Conservation (phyloP, 2,329 filamentous ascomycete species). For the Dactylonectria estremocensis region DNA sequence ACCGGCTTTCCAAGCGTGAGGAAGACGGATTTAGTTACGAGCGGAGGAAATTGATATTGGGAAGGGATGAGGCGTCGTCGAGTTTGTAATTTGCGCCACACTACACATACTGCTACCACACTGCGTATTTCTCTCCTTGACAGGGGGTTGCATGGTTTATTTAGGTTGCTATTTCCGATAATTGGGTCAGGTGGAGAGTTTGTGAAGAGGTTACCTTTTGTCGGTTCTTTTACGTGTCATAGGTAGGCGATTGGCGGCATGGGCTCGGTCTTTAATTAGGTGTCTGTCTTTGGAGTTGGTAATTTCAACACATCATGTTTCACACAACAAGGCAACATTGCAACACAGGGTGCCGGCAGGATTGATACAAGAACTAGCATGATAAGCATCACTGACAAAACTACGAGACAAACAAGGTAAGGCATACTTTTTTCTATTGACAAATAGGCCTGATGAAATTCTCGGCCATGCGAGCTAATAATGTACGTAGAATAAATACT, state of each 20-base stretch:
- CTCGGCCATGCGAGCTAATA: slow-evolving; percentile 17
- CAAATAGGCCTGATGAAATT: slow-evolving; percentile 5
- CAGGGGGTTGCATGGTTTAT: slow-evolving; percentile 26
- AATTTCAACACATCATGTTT: slow-evolving; percentile 12
- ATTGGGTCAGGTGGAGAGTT: slow-evolving; percentile 15
- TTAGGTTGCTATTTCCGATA: slow-evolving; percentile 25
- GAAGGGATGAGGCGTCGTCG: slow-evolving; percentile 19
- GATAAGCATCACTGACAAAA: neutral
- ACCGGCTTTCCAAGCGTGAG: slow-evolving; percentile 46
- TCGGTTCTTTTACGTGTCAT: slow-evolving; percentile 9
- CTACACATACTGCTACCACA: slow-evolving; percentile 32
- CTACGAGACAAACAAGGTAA: neutral
- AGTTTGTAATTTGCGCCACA: slow-evolving; percentile 37
- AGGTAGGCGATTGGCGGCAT: slow-evolving; percentile 4
- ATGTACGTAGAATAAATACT: slow-evolving; percentile 24
- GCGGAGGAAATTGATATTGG: slow-evolving; percentile 2
- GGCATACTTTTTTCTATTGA: slow-evolving; percentile 15
- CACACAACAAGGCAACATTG: neutral
- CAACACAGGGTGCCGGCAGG: neutral
- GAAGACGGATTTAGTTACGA: slow-evolving; percentile 5
- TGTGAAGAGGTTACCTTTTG: slow-evolving; percentile 3
- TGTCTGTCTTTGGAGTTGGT: slow-evolving; percentile 28
- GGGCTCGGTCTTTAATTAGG: slow-evolving; percentile 26
- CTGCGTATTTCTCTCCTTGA: slow-evolving; percentile 20
- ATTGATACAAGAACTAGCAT: neutral